Base-by-base conservation (phyloP, 352 stramenopile genomes). In the Phytophthora pluvialis region DNA sequence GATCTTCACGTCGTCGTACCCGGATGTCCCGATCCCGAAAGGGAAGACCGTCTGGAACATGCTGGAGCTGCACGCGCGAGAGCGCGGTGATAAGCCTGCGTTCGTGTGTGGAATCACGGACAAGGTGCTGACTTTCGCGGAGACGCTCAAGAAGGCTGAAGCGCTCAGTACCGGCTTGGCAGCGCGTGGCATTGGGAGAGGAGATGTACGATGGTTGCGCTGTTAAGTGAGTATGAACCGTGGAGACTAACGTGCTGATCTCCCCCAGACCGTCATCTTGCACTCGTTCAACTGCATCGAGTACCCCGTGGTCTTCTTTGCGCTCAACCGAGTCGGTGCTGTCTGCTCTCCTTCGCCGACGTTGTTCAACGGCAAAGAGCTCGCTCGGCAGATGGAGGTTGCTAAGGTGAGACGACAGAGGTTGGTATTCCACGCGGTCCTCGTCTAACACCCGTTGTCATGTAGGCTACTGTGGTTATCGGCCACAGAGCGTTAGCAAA, bases 281-380 rank as follows among this genome's bases (percentile, higher is more conserved):
- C 72, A 84, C 52, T 79, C 72, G 55, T 64, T 81, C 57, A 89
- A 89, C 70, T 86, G 73, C 64, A 53, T 88, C 39, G 78, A 90
- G 58, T 88, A 78, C 29, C 77, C 79, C 2, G 52, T 86, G 26
- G 66, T 90, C 25, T 82, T 83, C 52, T 63, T 82, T 28, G 80
- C 80, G 9, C 53, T 87, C 8, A 80, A 64, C 11, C 67, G 72
- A n/a, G 56, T 89, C 5, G 65, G 75, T 9, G 80, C 65, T 8
- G 75, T 83, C 21, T 79, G 75, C 52, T 80, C 78, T 26, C 61
- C 80, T 3, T 59, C 73, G 29, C 77, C 77, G 1, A 71, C 76
- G 1, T 47, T 83, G 64, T 78, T 86, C 59, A 67, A 74, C 16
- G 59, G 64, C 1, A 15, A 71, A 1, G 78, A 84, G 29, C 54